Conservation (phyloP, 1,139 yeast species). For the Magnusiomyces clavatus region DNA sequence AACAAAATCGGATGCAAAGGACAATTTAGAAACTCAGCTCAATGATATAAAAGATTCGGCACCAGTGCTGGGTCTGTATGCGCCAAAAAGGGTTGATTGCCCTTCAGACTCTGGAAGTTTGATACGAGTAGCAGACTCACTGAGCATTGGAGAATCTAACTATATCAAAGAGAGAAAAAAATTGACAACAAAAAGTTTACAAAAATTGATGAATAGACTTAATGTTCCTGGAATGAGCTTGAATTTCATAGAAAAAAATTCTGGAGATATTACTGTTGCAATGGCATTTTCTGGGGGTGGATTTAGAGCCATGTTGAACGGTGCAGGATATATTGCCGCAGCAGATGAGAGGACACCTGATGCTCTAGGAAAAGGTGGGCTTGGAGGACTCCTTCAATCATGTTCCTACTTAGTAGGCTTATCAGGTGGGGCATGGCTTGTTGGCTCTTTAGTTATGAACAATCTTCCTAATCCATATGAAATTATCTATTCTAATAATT, state of each 20-base stretch:
- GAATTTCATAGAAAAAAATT: slow-evolving; percentile 3
- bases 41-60: too few species aligned
- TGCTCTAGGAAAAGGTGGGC: slow-evolving; percentile 45
- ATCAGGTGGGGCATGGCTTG: slow-evolving; percentile 83
- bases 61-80: neutral
- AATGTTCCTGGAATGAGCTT: slow-evolving; percentile 10
- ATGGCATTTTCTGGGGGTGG: slow-evolving; percentile 81
- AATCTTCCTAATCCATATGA: slow-evolving; percentile 61
- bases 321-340: slow-evolving; percentile 74
- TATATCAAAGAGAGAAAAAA: slow-evolving; percentile 12
- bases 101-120: neutral
- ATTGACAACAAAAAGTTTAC: slow-evolving; percentile 1
- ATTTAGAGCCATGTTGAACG: slow-evolving; percentile 70
- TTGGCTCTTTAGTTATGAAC: slow-evolving; percentile 72
- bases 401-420: slow-evolving; percentile 70
- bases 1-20: too few species aligned
- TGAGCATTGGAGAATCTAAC: slow-evolving; percentile 17
- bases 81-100: neutral
- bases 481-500: slow-evolving; percentile 38
- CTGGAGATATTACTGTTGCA: slow-evolving; percentile 37
- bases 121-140: slow-evolving; percentile 20
- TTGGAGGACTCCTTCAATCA: slow-evolving; percentile 72
- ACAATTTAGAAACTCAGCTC: too few species aligned
- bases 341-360: slow-evolving; percentile 59
- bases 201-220: slow-evolving; percentile 4